phyloP scores from a whole-genome alignment of 805 yeast species.

The Cyberlindnera americana region DNA sequence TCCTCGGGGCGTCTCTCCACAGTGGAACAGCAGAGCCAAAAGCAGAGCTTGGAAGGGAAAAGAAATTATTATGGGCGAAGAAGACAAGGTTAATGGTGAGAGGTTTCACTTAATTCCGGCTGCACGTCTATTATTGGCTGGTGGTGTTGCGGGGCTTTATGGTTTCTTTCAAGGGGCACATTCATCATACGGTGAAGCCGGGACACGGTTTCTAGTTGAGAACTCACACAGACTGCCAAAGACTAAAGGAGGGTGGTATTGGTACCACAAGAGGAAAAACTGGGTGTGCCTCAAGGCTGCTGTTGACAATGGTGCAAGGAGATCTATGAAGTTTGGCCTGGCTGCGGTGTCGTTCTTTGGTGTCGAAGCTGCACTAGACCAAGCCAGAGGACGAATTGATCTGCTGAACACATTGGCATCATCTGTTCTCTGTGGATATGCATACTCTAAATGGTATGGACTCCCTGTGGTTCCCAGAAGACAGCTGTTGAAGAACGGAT shows the following conservation, averaged over 20 bases:
- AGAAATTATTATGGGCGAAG: not conserved
- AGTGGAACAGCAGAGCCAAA: too few relatives aligned
- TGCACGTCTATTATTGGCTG: conserved; percentile 4
- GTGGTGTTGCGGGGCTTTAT: conserved; percentile 5
- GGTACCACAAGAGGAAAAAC: conserved; percentile 79
- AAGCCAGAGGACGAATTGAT: conserved; percentile 49
- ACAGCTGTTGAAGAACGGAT: conserved; percentile 47
- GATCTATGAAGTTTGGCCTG: conserved; percentile 39
- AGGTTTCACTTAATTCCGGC: conserved; percentile 8
- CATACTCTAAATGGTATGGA: conserved; percentile 42
- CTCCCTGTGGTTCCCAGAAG: conserved; percentile 41
- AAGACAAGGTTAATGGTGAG: not conserved
- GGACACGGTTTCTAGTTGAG: conserved; percentile 65
- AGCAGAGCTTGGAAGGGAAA: too few relatives aligned
- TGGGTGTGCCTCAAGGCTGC: conserved; percentile 65
- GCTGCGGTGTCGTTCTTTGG: conserved; percentile 52
- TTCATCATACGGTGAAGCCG: conserved; percentile 52
- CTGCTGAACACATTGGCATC: conserved; percentile 61
- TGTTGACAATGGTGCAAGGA: conserved; percentile 42
- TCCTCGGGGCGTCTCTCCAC: too few relatives aligned
- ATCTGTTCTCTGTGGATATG: conserved; percentile 47
- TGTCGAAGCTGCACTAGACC: conserved; percentile 60
- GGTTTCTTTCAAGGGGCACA: conserved; percentile 48
- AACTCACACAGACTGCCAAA: conserved; percentile 79
- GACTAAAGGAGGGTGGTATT: conserved; percentile 82